Percentiles rank a stretch among this genome's conserved stretches.
Conservation (phyloP, 1,284 basidiomycete genomes). For the Rugosomyces carneus region DNA sequence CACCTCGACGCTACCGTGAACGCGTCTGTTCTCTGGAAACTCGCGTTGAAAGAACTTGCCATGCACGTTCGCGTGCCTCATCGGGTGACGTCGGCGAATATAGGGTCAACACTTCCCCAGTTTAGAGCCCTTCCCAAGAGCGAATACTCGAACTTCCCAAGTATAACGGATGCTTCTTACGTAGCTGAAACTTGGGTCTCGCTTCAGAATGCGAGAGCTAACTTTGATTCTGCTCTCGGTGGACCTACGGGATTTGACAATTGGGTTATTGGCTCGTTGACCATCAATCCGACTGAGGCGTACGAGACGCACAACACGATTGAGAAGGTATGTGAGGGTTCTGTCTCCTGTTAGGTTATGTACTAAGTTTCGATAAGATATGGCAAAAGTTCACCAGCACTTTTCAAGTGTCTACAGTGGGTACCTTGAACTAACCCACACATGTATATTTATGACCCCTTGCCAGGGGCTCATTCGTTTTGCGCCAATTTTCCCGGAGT, state of each 20-base stretch:
- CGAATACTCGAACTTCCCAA: slow-evolving; percentile 26
- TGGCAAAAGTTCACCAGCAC: slow-evolving; percentile 63
- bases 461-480: slow-evolving; percentile 47
- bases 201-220: slow-evolving; percentile 44
- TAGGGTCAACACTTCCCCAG: slow-evolving; percentile 41
- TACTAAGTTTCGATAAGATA: slow-evolving; percentile 38
- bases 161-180: slow-evolving; percentile 43
- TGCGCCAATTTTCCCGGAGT: slow-evolving; percentile 50
- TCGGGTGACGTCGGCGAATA: slow-evolving; percentile 30
- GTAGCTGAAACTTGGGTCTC: slow-evolving; percentile 45
- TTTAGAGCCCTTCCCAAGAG: slow-evolving; percentile 39
- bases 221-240: slow-evolving; percentile 45
- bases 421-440: slow-evolving; percentile 13
- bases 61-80: slow-evolving; percentile 49
- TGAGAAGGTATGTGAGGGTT: slow-evolving; percentile 39
- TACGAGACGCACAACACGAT: slow-evolving; percentile 66
- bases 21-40: slow-evolving; percentile 39
- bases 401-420: slow-evolving; percentile 42
- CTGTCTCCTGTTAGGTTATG: background rate
- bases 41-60: slow-evolving; percentile 49
- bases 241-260: slow-evolving; percentile 60
- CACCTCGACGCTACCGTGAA: slow-evolving; percentile 70
- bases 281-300: slow-evolving; percentile 62
- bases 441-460: background rate
- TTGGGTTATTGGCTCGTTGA: slow-evolving; percentile 54